Evolutionary conservation across 1,284 basidiomycete genomes (phyloP), one percentile per base, ranked within the genome.

Genomic region (Cryptococcus hybrid): DNA sequence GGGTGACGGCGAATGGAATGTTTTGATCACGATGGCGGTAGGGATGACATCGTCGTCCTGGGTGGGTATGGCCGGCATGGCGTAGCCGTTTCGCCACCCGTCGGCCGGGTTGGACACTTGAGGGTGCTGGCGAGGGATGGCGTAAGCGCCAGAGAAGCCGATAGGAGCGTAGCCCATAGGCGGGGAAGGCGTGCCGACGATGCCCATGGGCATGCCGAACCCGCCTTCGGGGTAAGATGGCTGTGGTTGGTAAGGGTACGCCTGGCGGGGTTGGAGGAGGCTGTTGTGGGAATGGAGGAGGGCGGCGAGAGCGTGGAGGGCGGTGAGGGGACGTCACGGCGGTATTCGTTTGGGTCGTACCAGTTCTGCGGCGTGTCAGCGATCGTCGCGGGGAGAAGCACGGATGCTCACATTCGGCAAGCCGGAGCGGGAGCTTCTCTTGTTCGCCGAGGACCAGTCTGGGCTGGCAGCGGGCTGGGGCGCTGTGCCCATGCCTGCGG

Each of bases 1-100:
- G 87, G 80, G 93, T 92, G 67, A 98, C 92, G 70, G 92, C 93
- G 82, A 99, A 98, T 59, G 94, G 95, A 79, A 98, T 99, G 83
- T 98, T 98, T 99, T 99, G 80, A 99, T 96, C 72, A 99, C 95
- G 71, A 99, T 98, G 55, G 96, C 95, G 13, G 95, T 99, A 54
- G 95, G 95, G 78, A 99, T 99, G 76, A 97, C 85, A 76, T 97
- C 94, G 76, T 97, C 93, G 66, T 77, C 75, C 2, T 59, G 52
- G 8, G 57, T 47, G 2, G 66, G 61, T 11, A 61, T 57, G 7
- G 42, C 57, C 7, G 60, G 59, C 54, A 60, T 56, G 3, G 51
- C 58, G 48, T 63, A 65, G 12, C 60, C 62, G 38, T 62, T 66
- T 42, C 68, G 46, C 66, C 68, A 69, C 30, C 58, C 57, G 34